Percentiles rank a stretch among this genome's conserved stretches.
These are phyloP conservation scores for Starmerella apis DNA, from an alignment of 805 yeast species.

Conservation along the genomic window DNA sequence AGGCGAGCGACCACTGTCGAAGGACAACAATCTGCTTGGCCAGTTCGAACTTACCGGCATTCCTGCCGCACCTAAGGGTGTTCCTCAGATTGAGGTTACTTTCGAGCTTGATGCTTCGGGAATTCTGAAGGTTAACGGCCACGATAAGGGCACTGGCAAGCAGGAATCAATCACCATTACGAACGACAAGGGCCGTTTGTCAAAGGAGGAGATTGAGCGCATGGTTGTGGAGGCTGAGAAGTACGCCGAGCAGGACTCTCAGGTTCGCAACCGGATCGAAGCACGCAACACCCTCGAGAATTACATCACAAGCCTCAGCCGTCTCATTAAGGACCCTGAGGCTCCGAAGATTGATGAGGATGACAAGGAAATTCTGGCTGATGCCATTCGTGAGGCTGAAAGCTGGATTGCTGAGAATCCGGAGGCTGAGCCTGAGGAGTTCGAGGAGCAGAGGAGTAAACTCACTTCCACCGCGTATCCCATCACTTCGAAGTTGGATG, in stretches of 20 bases:
- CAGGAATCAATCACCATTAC: slow-evolving; percentile 82
- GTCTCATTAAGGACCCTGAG: slow-evolving; percentile 44
- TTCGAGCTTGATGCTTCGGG: slow-evolving; percentile 81
- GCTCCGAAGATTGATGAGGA: slow-evolving; percentile 73
- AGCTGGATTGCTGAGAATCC: slow-evolving; percentile 82
- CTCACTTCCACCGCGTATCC: slow-evolving; percentile 79
- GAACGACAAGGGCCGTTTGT: slow-evolving; percentile 87
- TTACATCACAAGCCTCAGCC: slow-evolving; percentile 73
- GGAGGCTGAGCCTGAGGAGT: slow-evolving; percentile 82
- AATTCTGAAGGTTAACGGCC: slow-evolving; percentile 73
- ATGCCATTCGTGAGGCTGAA: slow-evolving; percentile 75
- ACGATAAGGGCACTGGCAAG: slow-evolving; percentile 92
- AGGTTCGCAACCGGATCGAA: slow-evolving; percentile 72
- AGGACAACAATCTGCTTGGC: slow-evolving; percentile 83
- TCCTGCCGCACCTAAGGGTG: slow-evolving; percentile 89
- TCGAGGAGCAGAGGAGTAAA: slow-evolving; percentile 80
- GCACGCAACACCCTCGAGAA: slow-evolving; percentile 81
- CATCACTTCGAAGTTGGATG: slow-evolving; percentile 77
- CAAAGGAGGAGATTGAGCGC: slow-evolving; percentile 89
- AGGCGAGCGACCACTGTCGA: slow-evolving; percentile 93
- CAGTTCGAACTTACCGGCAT: slow-evolving; percentile 77
- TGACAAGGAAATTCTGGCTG: slow-evolving; percentile 78
- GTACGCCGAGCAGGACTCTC: slow-evolving; percentile 83
- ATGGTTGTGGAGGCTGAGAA: slow-evolving; percentile 97
- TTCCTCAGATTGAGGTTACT: slow-evolving; percentile 84